A percentile compares a stretch with the other conserved stretches of the same genome.
Evolutionary conservation across 257 asterid species (phyloP).

Genomic region (Scutellaria minor): DNA sequence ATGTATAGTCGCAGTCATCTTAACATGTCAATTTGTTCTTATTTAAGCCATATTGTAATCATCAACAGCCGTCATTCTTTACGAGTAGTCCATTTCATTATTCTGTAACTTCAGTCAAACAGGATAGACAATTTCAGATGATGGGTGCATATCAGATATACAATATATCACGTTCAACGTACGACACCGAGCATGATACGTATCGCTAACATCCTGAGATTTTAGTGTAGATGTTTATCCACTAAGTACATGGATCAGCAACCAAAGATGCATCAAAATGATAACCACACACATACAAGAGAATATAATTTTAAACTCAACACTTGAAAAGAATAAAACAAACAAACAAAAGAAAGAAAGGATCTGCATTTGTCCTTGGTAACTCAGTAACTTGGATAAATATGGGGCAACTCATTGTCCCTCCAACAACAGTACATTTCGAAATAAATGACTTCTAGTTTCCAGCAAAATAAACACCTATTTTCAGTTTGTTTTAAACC

Average conservation of each 20-base stretch:
- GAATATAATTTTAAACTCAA: not conserved
- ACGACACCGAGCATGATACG: not conserved
- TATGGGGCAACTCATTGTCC: not conserved
- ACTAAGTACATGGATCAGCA: not conserved
- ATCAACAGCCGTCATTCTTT: too few species aligned
- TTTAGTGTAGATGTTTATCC: not conserved
- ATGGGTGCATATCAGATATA: not conserved
- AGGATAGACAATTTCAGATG: too few species aligned
- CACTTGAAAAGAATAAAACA: slow-evolving; percentile 4
- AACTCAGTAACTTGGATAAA: not conserved
- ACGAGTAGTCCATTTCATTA: too few species aligned
- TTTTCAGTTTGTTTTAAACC: slow-evolving; percentile 24
- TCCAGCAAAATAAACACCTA: slow-evolving; percentile 4
- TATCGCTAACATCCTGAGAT: not conserved
- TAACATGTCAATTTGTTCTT: not conserved
- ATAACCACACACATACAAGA: not conserved
- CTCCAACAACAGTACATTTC: not conserved
- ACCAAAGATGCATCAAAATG: not conserved
- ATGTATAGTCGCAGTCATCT: slow-evolving; percentile 21
- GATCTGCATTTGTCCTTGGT: not conserved
- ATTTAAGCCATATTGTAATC: too few species aligned
- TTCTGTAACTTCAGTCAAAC: too few species aligned
- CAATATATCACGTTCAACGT: not conserved
- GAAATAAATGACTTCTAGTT: not conserved
- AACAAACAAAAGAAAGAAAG: slow-evolving; percentile 14